These are phyloP conservation scores for Dioscorea alata DNA, from an alignment of 106 monocot species.

Conservation along the genomic window DNA sequence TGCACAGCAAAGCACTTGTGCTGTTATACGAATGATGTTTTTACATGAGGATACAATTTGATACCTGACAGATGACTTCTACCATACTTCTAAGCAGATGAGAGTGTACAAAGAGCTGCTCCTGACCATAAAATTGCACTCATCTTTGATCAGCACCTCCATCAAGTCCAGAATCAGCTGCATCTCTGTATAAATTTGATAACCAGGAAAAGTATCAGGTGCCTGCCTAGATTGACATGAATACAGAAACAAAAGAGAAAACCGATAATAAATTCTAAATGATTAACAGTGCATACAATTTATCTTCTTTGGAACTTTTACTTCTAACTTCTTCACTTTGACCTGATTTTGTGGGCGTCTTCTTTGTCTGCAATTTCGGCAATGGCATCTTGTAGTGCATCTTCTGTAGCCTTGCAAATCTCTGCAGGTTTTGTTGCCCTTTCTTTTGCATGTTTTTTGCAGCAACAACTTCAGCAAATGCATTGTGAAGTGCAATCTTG, in stretches of 20 bases:
- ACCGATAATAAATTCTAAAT: background rate
- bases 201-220: background rate
- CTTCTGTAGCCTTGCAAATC: constrained; percentile 64
- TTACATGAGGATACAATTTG: no score
- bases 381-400: constrained; percentile 85
- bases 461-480: constrained; percentile 60
- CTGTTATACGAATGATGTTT: no score
- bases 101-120: background rate
- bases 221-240: background rate
- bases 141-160: constrained; percentile 5
- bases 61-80: no score
- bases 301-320: constrained; percentile 22
- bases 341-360: constrained; percentile 18
- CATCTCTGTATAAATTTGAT: constrained; percentile 6
- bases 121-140: background rate
- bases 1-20: no score
- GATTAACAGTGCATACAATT: constrained; percentile 18
- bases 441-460: constrained; percentile 57
- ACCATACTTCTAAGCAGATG: no score
- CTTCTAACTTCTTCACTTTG: constrained; percentile 36
- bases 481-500: constrained; percentile 72
- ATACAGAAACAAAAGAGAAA: background rate
- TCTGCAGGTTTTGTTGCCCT: constrained; percentile 64
- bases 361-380: constrained; percentile 72
- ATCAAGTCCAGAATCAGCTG: constrained; percentile 12